Percentiles rank a stretch among this genome's conserved stretches.
phyloP scores from a whole-genome alignment of 2,329 filamentous ascomycete genomes.

The Cladosporium colombiae region DNA sequence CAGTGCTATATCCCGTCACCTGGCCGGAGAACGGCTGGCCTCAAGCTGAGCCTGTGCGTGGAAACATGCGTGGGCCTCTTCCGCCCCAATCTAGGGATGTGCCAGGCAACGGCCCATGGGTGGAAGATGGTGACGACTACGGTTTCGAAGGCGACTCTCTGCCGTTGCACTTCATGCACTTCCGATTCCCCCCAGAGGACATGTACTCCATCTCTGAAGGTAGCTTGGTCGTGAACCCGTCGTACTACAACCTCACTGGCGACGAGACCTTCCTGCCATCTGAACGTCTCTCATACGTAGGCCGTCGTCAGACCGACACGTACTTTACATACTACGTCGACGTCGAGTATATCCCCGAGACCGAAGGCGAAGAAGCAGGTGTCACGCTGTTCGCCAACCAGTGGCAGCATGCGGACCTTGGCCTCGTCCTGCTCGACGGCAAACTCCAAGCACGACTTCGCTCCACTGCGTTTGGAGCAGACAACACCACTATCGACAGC shows the following conservation, averaged over 20 bases:
- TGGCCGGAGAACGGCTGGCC: constrained; percentile 50
- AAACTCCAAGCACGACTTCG: constrained; percentile 23
- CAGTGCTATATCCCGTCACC: constrained; percentile 50
- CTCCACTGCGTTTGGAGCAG: background rate
- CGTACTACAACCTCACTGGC: constrained; percentile 56
- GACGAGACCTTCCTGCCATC: constrained; percentile 29
- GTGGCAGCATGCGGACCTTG: constrained; percentile 55
- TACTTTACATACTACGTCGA: constrained; percentile 55
- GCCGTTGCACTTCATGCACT: constrained; percentile 59
- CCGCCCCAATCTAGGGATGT: constrained; percentile 40
- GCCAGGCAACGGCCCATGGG: constrained; percentile 46
- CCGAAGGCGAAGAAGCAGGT: constrained; percentile 52
- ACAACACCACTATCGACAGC: constrained; percentile 1
- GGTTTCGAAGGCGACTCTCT: constrained; percentile 50
- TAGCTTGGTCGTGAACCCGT: constrained; percentile 50
- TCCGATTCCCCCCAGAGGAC: constrained; percentile 52
- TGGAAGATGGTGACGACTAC: constrained; percentile 47
- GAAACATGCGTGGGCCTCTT: constrained; percentile 48
- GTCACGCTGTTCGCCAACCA: constrained; percentile 57
- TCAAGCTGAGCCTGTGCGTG: constrained; percentile 44
- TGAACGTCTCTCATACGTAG: constrained; percentile 54
- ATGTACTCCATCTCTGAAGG: constrained; percentile 49
- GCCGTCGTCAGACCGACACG: constrained; percentile 57
- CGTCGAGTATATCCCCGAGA: constrained; percentile 45
- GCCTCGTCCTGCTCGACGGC: constrained; percentile 35